Evolutionary conservation across 306 rosid species (phyloP).

Genomic region (Vigna angularis): DNA sequence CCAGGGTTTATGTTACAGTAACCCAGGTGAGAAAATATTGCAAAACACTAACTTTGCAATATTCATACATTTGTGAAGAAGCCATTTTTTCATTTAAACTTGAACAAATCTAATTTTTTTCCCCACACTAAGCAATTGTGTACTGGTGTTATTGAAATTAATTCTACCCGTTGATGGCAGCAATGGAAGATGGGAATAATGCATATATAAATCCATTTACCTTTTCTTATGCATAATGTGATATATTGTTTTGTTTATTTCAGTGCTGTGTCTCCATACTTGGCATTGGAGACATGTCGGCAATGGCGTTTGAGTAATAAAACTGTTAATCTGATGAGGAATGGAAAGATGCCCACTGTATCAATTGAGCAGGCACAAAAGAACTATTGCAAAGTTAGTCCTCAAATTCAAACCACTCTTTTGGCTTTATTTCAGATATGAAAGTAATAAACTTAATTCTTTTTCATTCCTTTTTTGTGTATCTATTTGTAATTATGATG

Average conservation of each 20-base stretch:
- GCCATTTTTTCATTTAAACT: slow-evolving; percentile 34
- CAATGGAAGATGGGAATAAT: slow-evolving; percentile 32
- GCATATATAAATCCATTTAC: background rate
- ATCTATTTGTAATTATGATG: slow-evolving; percentile 22
- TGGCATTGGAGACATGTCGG: slow-evolving; percentile 98
- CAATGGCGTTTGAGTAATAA: slow-evolving; percentile 98
- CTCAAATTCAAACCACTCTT: slow-evolving; percentile 22
- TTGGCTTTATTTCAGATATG: background rate
- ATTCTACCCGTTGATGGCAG: slow-evolving; percentile 32
- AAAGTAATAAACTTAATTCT: background rate
- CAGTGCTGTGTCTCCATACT: slow-evolving; percentile 95
- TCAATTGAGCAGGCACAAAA: slow-evolving; percentile 99
- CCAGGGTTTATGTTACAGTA: slow-evolving; percentile 2
- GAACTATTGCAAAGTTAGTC: slow-evolving; percentile 86
- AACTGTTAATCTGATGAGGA: slow-evolving; percentile 94
- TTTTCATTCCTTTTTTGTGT: background rate
- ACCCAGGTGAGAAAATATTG: no score
- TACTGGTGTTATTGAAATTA: slow-evolving; percentile 30
- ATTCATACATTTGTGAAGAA: slow-evolving; percentile 32
- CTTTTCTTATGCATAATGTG: slow-evolving; percentile 34
- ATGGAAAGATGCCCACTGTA: slow-evolving; percentile 98
- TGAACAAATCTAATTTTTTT: slow-evolving; percentile 33
- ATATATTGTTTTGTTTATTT: slow-evolving; percentile 42
- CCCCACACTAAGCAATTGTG: slow-evolving; percentile 24
- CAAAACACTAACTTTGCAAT: no score